These are phyloP conservation scores for Magnusiomyces paraingens DNA, from an alignment of 1,139 yeast species.

Conservation along the genomic window DNA sequence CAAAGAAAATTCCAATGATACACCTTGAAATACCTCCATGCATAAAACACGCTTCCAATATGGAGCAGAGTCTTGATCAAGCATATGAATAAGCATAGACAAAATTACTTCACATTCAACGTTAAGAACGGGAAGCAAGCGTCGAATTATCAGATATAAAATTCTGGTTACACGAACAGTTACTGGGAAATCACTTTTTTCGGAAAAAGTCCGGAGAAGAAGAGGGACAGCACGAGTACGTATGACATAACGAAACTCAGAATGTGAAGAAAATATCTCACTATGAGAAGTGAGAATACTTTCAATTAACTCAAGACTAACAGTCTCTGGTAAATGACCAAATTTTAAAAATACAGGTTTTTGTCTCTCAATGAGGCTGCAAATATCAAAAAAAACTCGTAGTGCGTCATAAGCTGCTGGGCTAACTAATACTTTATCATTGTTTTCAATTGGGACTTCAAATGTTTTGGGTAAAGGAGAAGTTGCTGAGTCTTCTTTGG, in stretches of 20 bases:
- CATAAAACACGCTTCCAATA: conserved; percentile 69
- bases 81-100: conserved; percentile 62
- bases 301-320: conserved; percentile 77
- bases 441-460: conserved; percentile 39
- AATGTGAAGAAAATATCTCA: conserved; percentile 48
- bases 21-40: conserved; percentile 59
- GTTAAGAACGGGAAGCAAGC: conserved; percentile 55
- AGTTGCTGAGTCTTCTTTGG: conserved; percentile 34
- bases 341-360: conserved; percentile 48
- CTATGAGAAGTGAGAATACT: conserved; percentile 56
- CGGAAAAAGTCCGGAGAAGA: conserved; percentile 58
- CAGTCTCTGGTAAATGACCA: conserved; percentile 53
- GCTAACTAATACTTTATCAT: conserved; percentile 40
- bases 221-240: conserved; percentile 69
- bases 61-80: conserved; percentile 47
- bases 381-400: conserved; percentile 62
- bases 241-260: conserved; percentile 58
- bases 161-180: conserved; percentile 71
- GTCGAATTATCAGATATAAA: conserved; percentile 51
- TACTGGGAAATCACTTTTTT: conserved; percentile 52
- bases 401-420: conserved; percentile 62
- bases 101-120: conserved; percentile 78
- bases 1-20: conserved; percentile 51
- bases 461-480: conserved; percentile 25
- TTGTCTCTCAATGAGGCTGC: conserved; percentile 57